phyloP scores from a whole-genome alignment of 768 basidiomycete species.

The Lactarius indigo region DNA sequence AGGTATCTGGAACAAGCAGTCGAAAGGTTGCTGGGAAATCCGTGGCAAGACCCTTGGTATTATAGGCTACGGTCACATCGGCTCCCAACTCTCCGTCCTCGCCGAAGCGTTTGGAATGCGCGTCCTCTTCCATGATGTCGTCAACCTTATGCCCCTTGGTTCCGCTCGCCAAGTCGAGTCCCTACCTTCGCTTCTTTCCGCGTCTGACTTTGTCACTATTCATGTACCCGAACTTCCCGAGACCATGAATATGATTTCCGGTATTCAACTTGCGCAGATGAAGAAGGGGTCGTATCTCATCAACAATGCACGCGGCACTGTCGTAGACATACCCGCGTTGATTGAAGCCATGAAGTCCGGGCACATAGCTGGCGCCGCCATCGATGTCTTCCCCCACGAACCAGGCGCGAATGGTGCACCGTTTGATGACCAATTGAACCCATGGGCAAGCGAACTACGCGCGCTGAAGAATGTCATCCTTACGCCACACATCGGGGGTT shows the following conservation, averaged over 20 bases:
- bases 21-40: slow-evolving; percentile 97
- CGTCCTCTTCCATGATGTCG: slow-evolving; percentile 91
- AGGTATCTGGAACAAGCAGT: slow-evolving; percentile 98
- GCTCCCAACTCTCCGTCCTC: slow-evolving; percentile 93
- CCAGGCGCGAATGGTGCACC: slow-evolving; percentile 87
- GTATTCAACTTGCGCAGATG: slow-evolving; percentile 78
- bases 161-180: slow-evolving; percentile 86
- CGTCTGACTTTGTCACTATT: slow-evolving; percentile 91
- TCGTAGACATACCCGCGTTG: slow-evolving; percentile 93
- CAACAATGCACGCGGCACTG: slow-evolving; percentile 95
- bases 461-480: slow-evolving; percentile 86
- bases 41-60: slow-evolving; percentile 98
- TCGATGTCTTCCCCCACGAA: slow-evolving; percentile 95
- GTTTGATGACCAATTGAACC: slow-evolving; percentile 86
- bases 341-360: slow-evolving; percentile 76
- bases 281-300: slow-evolving; percentile 93
- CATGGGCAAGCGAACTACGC: slow-evolving; percentile 77
- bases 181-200: slow-evolving; percentile 64
- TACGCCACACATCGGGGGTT: slow-evolving; percentile 98
- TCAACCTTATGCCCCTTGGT: slow-evolving; percentile 97
- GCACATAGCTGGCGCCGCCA: slow-evolving; percentile 84
- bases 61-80: slow-evolving; percentile 98
- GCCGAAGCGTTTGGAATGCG: slow-evolving; percentile 95
- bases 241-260: slow-evolving; percentile 90
- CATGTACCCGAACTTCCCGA: slow-evolving; percentile 97